Evolutionary conservation across 306 rosid species (phyloP).

Genomic region (Mimosa bimucronata): DNA sequence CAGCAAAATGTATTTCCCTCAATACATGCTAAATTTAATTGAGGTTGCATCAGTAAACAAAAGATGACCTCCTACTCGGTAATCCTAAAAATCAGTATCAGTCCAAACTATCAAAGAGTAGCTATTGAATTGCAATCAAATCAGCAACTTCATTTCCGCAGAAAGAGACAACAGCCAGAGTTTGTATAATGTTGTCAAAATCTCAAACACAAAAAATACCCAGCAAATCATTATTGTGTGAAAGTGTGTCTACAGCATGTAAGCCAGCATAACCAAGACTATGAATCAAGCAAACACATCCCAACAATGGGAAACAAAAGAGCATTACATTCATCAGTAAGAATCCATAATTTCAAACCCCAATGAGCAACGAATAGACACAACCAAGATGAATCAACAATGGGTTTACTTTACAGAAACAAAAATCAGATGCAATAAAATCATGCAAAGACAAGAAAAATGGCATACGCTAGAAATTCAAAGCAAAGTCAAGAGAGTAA

Average conservation of each 20-base stretch:
- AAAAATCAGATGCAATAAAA: conserved; percentile 14
- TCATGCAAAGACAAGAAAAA: not conserved
- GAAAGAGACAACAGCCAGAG: not conserved
- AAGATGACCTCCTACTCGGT: not conserved
- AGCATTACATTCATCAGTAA: conserved; percentile 12
- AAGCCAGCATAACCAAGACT: conserved; percentile 31
- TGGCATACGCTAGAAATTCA: not conserved
- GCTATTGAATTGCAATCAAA: not conserved
- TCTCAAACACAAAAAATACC: not conserved
- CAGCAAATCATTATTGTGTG: conserved; percentile 18
- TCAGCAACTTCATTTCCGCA: not conserved
- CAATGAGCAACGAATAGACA: conserved; percentile 27
- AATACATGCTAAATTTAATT: not conserved
- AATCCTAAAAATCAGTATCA: not conserved
- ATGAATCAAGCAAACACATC: conserved; percentile 29
- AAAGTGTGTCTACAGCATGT: conserved; percentile 8
- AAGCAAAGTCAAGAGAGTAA: not conserved
- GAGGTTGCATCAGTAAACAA: conserved; percentile 2
- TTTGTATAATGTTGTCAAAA: not conserved
- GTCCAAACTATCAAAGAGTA: conserved; percentile 3
- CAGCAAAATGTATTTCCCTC: conserved; percentile 9
- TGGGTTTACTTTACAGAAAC: not conserved
- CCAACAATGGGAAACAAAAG: not conserved
- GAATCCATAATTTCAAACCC: not conserved
- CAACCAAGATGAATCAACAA: conserved; percentile 23